Percentiles rank a stretch among this genome's conserved stretches.
These are phyloP conservation scores for Termitomyces sp. DNA, from an alignment of 768 basidiomycete genomes.

Conservation along the genomic window DNA sequence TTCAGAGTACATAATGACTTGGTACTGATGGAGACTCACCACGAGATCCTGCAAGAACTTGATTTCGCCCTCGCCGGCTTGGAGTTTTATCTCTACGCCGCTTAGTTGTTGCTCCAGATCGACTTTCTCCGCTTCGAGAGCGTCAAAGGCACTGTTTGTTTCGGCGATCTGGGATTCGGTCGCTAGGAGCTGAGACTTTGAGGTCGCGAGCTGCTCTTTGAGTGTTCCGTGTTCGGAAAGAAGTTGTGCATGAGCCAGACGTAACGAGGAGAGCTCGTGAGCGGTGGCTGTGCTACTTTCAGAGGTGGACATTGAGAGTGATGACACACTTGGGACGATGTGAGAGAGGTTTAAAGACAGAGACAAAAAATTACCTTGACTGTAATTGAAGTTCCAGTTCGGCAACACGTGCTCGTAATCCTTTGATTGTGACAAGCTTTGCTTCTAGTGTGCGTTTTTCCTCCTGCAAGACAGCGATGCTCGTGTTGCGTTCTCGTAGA, in stretches of 20 bases:
- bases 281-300: slow-evolving; percentile 39
- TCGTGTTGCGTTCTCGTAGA: slow-evolving; percentile 53
- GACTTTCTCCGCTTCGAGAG: slow-evolving; percentile 8
- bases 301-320: neutral
- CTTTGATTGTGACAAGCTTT: slow-evolving; percentile 47
- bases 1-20: neutral
- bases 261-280: slow-evolving; percentile 55
- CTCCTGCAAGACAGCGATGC: slow-evolving; percentile 68
- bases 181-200: slow-evolving; percentile 34
- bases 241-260: slow-evolving; percentile 57
- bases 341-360: neutral
- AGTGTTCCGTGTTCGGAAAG: slow-evolving; percentile 67
- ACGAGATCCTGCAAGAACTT: slow-evolving; percentile 9
- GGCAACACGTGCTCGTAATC: slow-evolving; percentile 57
- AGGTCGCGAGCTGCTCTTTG: slow-evolving; percentile 42
- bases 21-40: neutral
- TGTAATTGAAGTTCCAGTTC: slow-evolving; percentile 51
- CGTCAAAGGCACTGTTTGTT: neutral
- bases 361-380: slow-evolving; percentile 42
- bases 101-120: slow-evolving; percentile 1
- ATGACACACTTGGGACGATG: neutral
- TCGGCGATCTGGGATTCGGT: slow-evolving; percentile 30
- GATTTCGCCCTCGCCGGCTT: neutral
- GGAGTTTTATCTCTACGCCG: neutral
- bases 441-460: slow-evolving; percentile 66